Evolutionary conservation across 805 yeast genomes (phyloP), one percentile per base, ranked within the genome.

Genomic region (Cyberlindnera bimundalis): DNA sequence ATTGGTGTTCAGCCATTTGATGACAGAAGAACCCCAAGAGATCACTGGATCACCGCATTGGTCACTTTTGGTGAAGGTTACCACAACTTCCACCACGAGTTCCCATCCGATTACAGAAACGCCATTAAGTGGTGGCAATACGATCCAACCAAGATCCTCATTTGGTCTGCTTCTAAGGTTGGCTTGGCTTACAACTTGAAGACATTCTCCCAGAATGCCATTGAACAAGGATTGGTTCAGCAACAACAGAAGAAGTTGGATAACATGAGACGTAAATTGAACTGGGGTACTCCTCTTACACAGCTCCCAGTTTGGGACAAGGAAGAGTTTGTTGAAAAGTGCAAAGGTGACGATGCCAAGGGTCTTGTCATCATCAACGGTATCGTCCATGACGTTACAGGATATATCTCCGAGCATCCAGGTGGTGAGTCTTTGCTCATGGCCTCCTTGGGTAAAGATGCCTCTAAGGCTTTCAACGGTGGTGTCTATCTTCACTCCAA

Each of bases 61-160:
- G 88, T 84, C 44, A 85, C 95, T 1, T 84, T 84, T 56, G 95
- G 95, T 64, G 95, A 85, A 67, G 95, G 95, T 51, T 84, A 84
- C 72, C 93, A 85, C 59, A 85, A 85, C 67, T 85, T 84, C 79
- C 95, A 85, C 64, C 95, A 85, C 62, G 95, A 84, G 70, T 85
- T 84, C 74, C 93, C 95, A 56, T 76, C 86, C 17, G 95, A 85
- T 66, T 85, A 84, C 75, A 78, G 95, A 75, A 84, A 84, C 61
- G 93, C 93, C 30, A 73, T 84, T 58, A 81, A 78, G 60, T 84
- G 93, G 93, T 84, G 80, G 71, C 91, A 84, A 71, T 84, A 80
- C 60, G 95, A 85, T 61, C 95, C 95, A 53, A 84, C 93, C 35
- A 84, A 84, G 66, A 55, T 77, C 35, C 53, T 73, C 39, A 83